Base-by-base conservation (phyloP, 108 stramenopile species). In the Asterionellopsis glacialis region DNA sequence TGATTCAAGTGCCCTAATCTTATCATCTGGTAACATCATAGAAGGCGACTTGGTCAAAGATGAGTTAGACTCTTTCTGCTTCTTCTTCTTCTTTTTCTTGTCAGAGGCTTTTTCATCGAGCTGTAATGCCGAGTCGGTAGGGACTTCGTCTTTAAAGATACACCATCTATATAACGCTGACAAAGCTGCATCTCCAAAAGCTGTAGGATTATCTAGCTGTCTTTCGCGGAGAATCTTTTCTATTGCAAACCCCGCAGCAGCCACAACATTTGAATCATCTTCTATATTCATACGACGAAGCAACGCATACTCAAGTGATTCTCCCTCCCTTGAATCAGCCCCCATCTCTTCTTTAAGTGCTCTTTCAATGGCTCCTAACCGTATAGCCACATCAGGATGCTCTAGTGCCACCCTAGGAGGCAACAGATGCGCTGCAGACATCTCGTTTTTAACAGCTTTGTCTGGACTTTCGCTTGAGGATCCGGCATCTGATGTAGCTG, bases 401-500 rank as follows among this genome's bases (percentile, higher is more conserved):
- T 93, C 87, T 15, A 93, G 56, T 42, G 85, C 87, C 9, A 89
- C 80, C 21, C 83, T 66, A 15, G 80, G 68, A 38, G 87, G 90
- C 50, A 91, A 59, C 7, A 84, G 59, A 22, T 22, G 23, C 9
- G 52, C 21, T 11, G 21, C 5, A 11, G 15, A 15, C 1, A 15
- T 2, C 22, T 54, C 26, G 11, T 5, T 27, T 22, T 15, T 23
- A 22, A 10, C 52, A 54, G 52, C n/a, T 33, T 2, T 33, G 1
- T 54, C 52, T 54, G 21, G 22, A 11, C 52, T 10, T 7, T 54
- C 26, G 2, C 19, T 11, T 5, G 16, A 21, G 1, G 47, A 48
- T 19, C 6, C 16, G 5, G 9, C 2, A 21, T 48, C 47, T 48
- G 16, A 21, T 4, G 21, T 5, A 21, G 16, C 4, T 48, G 16